Percentiles rank a stretch among this genome's conserved stretches.
Evolutionary conservation across 352 stramenopile species (phyloP).

Genomic region (Pythium vanterpoolii): DNA sequence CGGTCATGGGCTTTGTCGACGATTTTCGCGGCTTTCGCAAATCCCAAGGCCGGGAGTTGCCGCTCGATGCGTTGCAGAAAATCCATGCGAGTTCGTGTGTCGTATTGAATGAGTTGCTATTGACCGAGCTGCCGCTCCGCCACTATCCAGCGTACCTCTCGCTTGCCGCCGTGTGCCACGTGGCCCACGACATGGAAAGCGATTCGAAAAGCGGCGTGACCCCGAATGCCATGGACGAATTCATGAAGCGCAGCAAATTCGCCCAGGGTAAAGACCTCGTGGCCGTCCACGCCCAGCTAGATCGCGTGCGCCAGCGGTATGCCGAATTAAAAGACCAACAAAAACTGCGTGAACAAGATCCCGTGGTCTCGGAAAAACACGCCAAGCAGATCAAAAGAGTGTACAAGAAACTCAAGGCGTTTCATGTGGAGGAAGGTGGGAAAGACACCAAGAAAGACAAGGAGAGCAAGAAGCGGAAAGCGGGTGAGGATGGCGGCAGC

Average conservation of each 20-base stretch:
- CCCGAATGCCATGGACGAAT: constrained; percentile 46
- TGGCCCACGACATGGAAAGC: constrained; percentile 50
- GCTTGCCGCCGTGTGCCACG: constrained; percentile 53
- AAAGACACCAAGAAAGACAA: constrained; percentile 51
- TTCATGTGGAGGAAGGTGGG: constrained; percentile 54
- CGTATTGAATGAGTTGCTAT: constrained; percentile 74
- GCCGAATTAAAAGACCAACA: constrained; percentile 35
- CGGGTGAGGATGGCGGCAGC: constrained; percentile 30
- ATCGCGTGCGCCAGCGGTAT: constrained; percentile 36
- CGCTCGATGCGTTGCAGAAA: constrained; percentile 66
- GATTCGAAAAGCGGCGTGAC: constrained; percentile 24
- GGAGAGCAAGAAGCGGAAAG: constrained; percentile 57
- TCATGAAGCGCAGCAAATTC: constrained; percentile 71
- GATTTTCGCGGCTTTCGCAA: constrained; percentile 77
- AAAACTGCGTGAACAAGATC: constrained; percentile 26
- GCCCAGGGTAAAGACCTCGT: constrained; percentile 47
- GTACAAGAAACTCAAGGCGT: constrained; percentile 88
- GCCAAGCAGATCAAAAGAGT: constrained; percentile 74
- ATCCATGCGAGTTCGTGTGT: constrained; percentile 70
- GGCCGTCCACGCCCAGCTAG: constrained; percentile 31
- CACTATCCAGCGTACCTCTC: constrained; percentile 70
- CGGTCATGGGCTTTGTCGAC: constrained; percentile 79
- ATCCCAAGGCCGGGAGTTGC: constrained; percentile 53
- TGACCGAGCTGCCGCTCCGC: constrained; percentile 66
- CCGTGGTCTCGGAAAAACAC: constrained; percentile 33